Evolutionary conservation across 2,329 filamentous ascomycete species (phyloP), one percentile per base, ranked within the genome.

Genomic region (Akanthomyces dipterigenus): DNA sequence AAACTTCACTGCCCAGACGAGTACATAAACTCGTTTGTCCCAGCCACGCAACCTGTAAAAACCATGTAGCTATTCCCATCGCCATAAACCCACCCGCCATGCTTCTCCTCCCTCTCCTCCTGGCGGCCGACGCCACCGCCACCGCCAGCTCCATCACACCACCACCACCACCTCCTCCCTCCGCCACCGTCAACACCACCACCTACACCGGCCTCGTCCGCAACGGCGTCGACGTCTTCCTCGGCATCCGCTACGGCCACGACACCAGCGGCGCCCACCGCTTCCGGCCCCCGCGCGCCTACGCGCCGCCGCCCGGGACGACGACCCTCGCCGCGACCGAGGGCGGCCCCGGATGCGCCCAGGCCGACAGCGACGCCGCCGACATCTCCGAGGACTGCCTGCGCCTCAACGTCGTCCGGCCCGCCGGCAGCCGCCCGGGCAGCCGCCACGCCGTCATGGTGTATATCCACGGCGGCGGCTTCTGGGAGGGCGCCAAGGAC

Each of bases 211-310:
- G 80, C 11, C 64, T 79, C 22, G 60, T 70, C 11, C 73, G 75
- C 63, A 78, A 78, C 62, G 75, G 72, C 24, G 71, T 81, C 42
- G 79, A 82, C 58, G 70, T 75, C 9, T 82, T 80, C 63, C 71
- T 79, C 4, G 75, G 73, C n/a, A 77, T 81, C 24, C 75, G 72
- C 1, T 82, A 78, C 53, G 79, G 75, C 5, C 66, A 78, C 55
- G 78, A 80, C 63, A 81, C 79, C 0, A 65, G 75, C 62, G 78
- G 77, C 11, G 64, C 66, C 54, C 36, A 16, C 3, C 72, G 79
- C 53, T 82, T 81, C 68, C 78, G 76, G 60, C 77, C 78, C 7
- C 79, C 79, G 2, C 64, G 68, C 42, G 69, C 72, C 1, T 72
- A 72, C 59, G 63, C 67, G 0, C 72, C 73, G 1, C 34, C 63